A percentile compares a stretch with the other conserved stretches of the same genome.
phyloP scores from a whole-genome alignment of 31 red algal genomes.

The Odonthalia washingtoniensis region DNA sequence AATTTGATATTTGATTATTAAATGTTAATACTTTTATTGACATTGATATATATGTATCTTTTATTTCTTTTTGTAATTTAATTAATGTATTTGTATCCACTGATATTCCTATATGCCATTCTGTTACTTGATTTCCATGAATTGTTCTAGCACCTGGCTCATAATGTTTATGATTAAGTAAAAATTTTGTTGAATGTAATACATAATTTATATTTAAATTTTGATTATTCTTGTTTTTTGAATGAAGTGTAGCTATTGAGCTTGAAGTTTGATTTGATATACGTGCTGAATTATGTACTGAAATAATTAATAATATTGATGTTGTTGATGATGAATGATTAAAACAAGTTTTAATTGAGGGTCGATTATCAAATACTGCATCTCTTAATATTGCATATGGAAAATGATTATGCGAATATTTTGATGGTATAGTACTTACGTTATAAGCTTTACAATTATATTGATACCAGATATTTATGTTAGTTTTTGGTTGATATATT shows the following conservation, averaged over 20 bases:
- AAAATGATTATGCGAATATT: slow-evolving; percentile 22
- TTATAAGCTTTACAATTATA: not conserved
- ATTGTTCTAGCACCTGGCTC: slow-evolving; percentile 14
- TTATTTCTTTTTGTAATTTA: not conserved
- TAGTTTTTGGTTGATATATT: too few relatives aligned
- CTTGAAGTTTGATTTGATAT: slow-evolving; percentile 11
- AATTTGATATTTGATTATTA: slow-evolving; percentile 20
- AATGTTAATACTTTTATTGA: slow-evolving; percentile 3
- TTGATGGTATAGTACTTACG: not conserved
- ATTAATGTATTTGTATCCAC: not conserved
- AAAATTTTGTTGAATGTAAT: not conserved
- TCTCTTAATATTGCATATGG: slow-evolving; percentile 36
- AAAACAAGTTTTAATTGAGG: slow-evolving; percentile 8
- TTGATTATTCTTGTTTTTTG: not conserved
- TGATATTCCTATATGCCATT: slow-evolving; percentile 47
- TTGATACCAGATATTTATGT: not conserved
- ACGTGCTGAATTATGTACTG: slow-evolving; percentile 18
- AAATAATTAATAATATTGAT: slow-evolving; percentile 17
- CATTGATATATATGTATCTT: not conserved
- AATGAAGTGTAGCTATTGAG: too few relatives aligned
- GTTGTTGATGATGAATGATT: slow-evolving; percentile 18
- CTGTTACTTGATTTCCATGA: slow-evolving; percentile 41
- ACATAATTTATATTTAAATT: slow-evolving; percentile 28
- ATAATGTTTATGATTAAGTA: slow-evolving; percentile 11
- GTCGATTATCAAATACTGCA: slow-evolving; percentile 31